Evolutionary conservation across 805 yeast species (phyloP).

Genomic region (Candida maltosa): DNA sequence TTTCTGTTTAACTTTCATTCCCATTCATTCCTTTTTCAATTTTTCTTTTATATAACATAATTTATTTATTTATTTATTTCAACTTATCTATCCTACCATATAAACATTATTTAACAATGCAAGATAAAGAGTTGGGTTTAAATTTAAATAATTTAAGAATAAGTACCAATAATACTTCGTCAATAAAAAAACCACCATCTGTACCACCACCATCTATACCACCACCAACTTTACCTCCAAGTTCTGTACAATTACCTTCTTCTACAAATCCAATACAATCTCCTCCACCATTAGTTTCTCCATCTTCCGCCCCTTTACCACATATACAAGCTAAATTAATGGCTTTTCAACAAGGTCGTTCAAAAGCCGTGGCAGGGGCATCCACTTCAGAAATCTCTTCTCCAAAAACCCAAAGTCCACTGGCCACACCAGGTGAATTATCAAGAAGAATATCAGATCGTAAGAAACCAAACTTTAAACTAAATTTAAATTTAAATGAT

Average conservation of each 20-base stretch:
- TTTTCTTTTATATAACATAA: no score
- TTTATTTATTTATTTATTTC: no score
- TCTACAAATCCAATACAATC: constrained; percentile 10
- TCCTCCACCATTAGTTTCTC: constrained; percentile 11
- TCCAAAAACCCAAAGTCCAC: constrained; percentile 1
- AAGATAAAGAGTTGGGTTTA: background rate
- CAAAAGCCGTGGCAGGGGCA: constrained; percentile 10
- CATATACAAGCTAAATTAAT: constrained; percentile 78
- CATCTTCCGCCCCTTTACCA: constrained; percentile 15
- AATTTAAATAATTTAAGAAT: no score
- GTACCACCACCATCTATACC: background rate
- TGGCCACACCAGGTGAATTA: constrained; percentile 26
- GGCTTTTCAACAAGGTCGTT: constrained; percentile 82
- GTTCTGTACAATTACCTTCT: background rate
- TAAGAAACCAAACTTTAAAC: constrained; percentile 37
- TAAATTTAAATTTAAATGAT: constrained; percentile 19
- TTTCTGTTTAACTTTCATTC: no score
- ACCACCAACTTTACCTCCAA: background rate
- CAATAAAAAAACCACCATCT: background rate
- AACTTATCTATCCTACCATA: background rate
- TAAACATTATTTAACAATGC: no score
- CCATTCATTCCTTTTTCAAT: no score
- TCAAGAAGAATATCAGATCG: constrained; percentile 36
- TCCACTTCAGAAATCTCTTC: constrained; percentile 5
- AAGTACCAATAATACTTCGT: background rate